These are phyloP conservation scores for Massarina eburnea DNA, from an alignment of 2,329 filamentous ascomycete species.

Conservation along the genomic window DNA sequence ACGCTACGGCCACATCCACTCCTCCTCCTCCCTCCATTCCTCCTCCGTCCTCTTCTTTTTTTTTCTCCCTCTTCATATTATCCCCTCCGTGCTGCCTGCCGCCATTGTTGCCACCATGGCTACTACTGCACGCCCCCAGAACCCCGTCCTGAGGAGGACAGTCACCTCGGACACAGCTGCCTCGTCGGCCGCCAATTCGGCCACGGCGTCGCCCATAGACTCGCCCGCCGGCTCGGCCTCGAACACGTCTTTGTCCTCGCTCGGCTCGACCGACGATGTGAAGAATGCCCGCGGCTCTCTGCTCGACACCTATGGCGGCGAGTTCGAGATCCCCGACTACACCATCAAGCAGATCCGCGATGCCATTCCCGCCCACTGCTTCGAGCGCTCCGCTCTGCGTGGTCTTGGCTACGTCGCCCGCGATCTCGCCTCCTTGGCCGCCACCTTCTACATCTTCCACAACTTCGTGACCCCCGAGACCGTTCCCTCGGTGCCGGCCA, in stretches of 20 bases:
- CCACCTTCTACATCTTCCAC: conserved; percentile 86
- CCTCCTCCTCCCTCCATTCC: neutral
- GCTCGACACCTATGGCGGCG: conserved; percentile 90
- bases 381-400: conserved; percentile 75
- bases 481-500: conserved; percentile 68
- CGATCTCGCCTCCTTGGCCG: conserved; percentile 71
- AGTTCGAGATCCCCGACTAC: conserved; percentile 91
- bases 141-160: conserved; percentile 48
- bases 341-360: conserved; percentile 97
- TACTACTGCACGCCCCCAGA: conserved; percentile 58
- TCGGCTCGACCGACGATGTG: conserved; percentile 65
- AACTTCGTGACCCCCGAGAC: conserved; percentile 84
- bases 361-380: conserved; percentile 98
- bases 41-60: neutral
- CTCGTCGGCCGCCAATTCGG: conserved; percentile 58
- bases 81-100: neutral
- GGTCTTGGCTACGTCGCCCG: conserved; percentile 83
- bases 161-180: conserved; percentile 53
- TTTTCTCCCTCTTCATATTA: neutral
- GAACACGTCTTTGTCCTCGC: conserved; percentile 87
- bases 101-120: conserved; percentile 21
- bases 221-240: conserved; percentile 69
- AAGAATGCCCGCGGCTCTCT: conserved; percentile 65
- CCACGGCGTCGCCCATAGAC: conserved; percentile 58
- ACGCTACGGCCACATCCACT: neutral